These are phyloP conservation scores for Maudiozyma bulderi DNA, from an alignment of 805 yeast species.

Conservation along the genomic window DNA sequence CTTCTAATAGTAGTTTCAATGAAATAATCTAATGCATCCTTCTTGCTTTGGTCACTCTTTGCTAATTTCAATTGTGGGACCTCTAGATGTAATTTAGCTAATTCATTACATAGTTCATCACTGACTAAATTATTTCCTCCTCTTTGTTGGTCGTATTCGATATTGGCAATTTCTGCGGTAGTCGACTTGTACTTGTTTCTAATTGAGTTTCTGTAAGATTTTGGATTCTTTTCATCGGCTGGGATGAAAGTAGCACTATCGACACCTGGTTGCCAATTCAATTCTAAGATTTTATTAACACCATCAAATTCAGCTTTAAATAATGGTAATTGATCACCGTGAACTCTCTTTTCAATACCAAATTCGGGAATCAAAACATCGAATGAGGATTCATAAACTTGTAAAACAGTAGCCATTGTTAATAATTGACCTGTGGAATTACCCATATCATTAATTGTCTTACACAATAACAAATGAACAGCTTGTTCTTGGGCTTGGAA, in stretches of 20 bases:
- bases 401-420: slow-evolving; percentile 78
- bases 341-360: slow-evolving; percentile 92
- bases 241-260: slow-evolving; percentile 89
- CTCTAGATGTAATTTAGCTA: slow-evolving; percentile 40
- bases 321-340: slow-evolving; percentile 92
- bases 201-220: slow-evolving; percentile 67
- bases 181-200: slow-evolving; percentile 70
- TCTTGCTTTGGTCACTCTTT: slow-evolving; percentile 19
- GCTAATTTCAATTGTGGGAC: slow-evolving; percentile 38
- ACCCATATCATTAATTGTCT: slow-evolving; percentile 68
- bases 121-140: slow-evolving; percentile 23
- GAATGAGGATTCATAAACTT: slow-evolving; percentile 92
- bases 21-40: slow-evolving; percentile 40
- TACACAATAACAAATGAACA: slow-evolving; percentile 74
- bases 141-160: slow-evolving; percentile 25
- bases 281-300: slow-evolving; percentile 53
- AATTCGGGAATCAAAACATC: slow-evolving; percentile 87
- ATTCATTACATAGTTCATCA: slow-evolving; percentile 39
- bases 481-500: slow-evolving; percentile 91
- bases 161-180: slow-evolving; percentile 58
- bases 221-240: slow-evolving; percentile 73
- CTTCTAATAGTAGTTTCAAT: slow-evolving; percentile 48
- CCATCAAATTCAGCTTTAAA: slow-evolving; percentile 88
- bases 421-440: slow-evolving; percentile 70
- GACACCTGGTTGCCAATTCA: slow-evolving; percentile 87